Conservation (phyloP, 371 early-diverging fungal genomes). For the Mucor mucedo region DNA sequence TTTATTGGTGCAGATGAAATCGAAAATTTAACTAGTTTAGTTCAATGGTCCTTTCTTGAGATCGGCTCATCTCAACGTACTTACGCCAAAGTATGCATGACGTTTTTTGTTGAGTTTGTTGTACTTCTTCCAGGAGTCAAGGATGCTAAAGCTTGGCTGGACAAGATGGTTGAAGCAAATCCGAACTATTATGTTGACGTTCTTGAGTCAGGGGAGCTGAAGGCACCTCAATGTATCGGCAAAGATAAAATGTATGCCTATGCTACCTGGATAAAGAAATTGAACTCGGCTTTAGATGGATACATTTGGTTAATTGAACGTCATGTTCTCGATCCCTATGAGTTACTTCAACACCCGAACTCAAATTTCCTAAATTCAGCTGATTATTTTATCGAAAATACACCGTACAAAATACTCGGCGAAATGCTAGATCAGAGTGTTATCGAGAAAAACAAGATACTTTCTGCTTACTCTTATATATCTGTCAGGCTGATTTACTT, state of each 20-base stretch:
- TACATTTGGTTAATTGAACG: conserved; percentile 51
- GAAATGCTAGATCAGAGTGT: conserved; percentile 8
- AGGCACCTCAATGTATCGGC: conserved; percentile 3
- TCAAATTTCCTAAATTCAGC: conserved; percentile 23
- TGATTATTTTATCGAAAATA: conserved; percentile 21
- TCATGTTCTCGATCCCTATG: conserved; percentile 18
- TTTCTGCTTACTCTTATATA: conserved; percentile 29
- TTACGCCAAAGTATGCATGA: conserved; percentile 69
- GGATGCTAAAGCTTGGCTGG: conserved; percentile 33
- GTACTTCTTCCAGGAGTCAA: conserved; percentile 25
- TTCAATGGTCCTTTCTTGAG: conserved; percentile 68
- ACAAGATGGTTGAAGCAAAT: conserved; percentile 9
- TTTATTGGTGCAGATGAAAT: conserved; percentile 54
- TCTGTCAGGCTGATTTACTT: conserved; percentile 28
- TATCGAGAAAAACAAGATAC: conserved; percentile 19
- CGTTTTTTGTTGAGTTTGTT: conserved; percentile 48
- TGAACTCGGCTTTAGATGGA: conserved; percentile 38
- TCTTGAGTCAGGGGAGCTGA: conserved; percentile 27
- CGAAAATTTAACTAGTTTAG: conserved; percentile 47
- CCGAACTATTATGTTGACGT: conserved; percentile 16
- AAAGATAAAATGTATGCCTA: neutral
- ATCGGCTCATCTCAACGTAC: conserved; percentile 54
- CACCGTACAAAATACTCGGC: conserved; percentile 9
- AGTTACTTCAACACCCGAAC: conserved; percentile 6
- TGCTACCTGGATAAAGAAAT: conserved; percentile 34